These are phyloP conservation scores for Diplocarpon mali DNA, from an alignment of 2,329 filamentous ascomycete genomes.

Conservation along the genomic window DNA sequence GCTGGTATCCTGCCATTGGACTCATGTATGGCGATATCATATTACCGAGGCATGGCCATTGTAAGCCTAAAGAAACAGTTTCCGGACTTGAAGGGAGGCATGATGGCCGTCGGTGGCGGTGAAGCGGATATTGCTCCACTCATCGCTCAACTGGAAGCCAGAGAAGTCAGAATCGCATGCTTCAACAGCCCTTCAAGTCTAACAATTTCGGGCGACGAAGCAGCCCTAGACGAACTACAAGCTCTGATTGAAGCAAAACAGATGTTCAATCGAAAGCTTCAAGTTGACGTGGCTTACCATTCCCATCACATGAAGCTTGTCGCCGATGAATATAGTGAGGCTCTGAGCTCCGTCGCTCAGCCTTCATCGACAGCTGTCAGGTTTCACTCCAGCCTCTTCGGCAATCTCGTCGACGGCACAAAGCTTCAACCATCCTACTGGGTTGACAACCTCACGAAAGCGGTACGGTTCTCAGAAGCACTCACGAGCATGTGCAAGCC, in stretches of 20 bases:
- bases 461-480: constrained; percentile 30
- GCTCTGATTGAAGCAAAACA: constrained; percentile 8
- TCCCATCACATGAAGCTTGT: constrained; percentile 27
- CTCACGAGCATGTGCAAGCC: constrained; percentile 5
- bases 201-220: constrained; percentile 19
- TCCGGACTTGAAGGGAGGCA: constrained; percentile 31
- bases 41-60: constrained; percentile 15
- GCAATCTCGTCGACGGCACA: constrained; percentile 8
- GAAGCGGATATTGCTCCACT: constrained; percentile 9
- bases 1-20: constrained; percentile 18
- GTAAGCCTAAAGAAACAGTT: constrained; percentile 13
- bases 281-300: constrained; percentile 34
- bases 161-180: constrained; percentile 26
- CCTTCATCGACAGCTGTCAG: neutral
- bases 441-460: constrained; percentile 34
- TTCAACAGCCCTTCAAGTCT: constrained; percentile 23
- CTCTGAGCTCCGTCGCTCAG: constrained; percentile 4
- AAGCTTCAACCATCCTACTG: constrained; percentile 32
- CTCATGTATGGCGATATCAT: constrained; percentile 17
- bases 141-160: constrained; percentile 6
- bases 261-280: constrained; percentile 27
- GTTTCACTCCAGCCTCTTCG: constrained; percentile 13
- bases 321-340: constrained; percentile 19
- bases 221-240: constrained; percentile 12
- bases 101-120: constrained; percentile 40